Base-by-base conservation (phyloP, 768 basidiomycete genomes). In the Boletus rubroflammeus region DNA sequence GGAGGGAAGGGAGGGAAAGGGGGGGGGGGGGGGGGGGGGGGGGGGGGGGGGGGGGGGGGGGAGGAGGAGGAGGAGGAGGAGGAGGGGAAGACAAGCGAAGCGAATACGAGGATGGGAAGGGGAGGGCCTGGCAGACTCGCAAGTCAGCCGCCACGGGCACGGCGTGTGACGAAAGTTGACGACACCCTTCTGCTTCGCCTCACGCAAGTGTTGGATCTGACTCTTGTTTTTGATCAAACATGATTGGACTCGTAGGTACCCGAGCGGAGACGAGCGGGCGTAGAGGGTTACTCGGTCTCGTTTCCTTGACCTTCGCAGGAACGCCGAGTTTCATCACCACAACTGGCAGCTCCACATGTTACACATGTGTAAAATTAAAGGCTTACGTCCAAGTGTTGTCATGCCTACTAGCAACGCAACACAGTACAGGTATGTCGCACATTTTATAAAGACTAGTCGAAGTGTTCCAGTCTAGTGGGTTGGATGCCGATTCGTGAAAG, bases 401-500 rank as follows among this genome's bases (percentile, higher is more conserved):
- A 63, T 53, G 43, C 38, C 47, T 43, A 38, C 49, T n/a, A n/a
- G n/a, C 3, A 3, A 29, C n/a, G 10, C 17, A 32, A 21, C 29
- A 28, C 32, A 14, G 11, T 51, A 25, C 29, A 8, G 19, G 21
- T 34, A 13, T 25, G 41, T 25, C 23, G 23, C 14, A 42, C 21
- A 17, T 9, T 35, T 5, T 15, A 6, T 26, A 34, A 23, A 7
- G 15, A 38, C 66, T 62, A 81, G 63, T 78, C 76, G 68, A 85
- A 86, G 47, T 80, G 76, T 59, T 72, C 75, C 52, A 84, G 77
- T 62, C 67, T 73, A 15, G 76, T 76, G 15, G 84, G 72, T 34
- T 52, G 66, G 51, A 80, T 69, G 6, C 75, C 72, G 46, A 85
- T 65, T 57, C 73, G 72, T 35, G 70, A 69, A 54, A 83, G 66